These are phyloP conservation scores for Aspergillus tanneri DNA, from an alignment of 2,329 filamentous ascomycete species.

Conservation along the genomic window DNA sequence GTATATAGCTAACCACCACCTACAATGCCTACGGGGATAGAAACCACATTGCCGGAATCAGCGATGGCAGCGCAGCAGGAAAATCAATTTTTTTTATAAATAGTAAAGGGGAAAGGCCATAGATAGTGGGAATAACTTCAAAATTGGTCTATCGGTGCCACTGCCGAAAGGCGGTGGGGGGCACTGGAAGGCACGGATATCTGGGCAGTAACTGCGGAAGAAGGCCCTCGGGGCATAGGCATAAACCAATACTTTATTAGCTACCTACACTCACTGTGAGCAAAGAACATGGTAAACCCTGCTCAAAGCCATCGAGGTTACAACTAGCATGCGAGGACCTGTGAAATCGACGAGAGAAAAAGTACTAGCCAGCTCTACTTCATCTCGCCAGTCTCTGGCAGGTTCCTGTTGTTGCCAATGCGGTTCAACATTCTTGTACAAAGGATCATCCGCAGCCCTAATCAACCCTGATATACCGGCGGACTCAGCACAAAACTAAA, in stretches of 20 bases:
- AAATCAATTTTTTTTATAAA: no score
- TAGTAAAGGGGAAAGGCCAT: no score
- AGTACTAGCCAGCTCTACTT: background rate
- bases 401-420: background rate
- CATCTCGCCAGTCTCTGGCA: background rate
- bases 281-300: background rate
- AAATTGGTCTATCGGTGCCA: no score
- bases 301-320: background rate
- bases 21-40: no score
- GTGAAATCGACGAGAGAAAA: background rate
- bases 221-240: background rate
- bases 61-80: no score
- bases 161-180: no score
- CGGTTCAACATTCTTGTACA: background rate
- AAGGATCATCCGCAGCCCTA: background rate
- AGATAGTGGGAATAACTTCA: no score
- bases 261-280: background rate
- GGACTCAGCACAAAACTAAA: slow-evolving; percentile 21
- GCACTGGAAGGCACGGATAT: no score
- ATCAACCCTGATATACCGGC: background rate
- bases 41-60: no score
- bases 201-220: background rate
- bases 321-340: background rate
- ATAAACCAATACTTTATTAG: background rate
- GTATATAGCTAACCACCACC: no score